phyloP scores from a whole-genome alignment of 1,284 basidiomycete genomes.

The Termitomyces sp. region DNA sequence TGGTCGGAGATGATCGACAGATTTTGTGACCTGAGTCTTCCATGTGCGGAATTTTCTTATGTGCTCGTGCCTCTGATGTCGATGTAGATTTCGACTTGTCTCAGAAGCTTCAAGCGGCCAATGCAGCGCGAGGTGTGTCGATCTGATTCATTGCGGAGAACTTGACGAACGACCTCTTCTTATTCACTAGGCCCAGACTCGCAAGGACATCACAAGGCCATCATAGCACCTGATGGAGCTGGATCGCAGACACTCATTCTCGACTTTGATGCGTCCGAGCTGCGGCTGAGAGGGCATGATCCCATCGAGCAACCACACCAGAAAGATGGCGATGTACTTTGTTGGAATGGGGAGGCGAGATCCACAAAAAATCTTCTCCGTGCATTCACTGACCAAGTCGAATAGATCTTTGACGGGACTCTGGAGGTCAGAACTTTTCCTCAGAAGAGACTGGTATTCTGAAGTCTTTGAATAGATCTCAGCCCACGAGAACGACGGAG shows the following conservation, averaged over 20 bases:
- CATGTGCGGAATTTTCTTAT: conserved; percentile 55
- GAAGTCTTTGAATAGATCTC: conserved; percentile 33
- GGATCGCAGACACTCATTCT: conserved; percentile 22
- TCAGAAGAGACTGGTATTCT: not conserved
- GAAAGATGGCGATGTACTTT: conserved; percentile 57
- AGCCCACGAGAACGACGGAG: conserved; percentile 73
- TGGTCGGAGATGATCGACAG: not conserved
- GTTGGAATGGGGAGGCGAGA: conserved; percentile 88
- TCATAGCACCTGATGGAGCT: not conserved
- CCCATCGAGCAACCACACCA: conserved; percentile 73
- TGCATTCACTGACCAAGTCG: not conserved
- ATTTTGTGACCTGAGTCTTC: not conserved
- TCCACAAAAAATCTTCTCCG: not conserved
- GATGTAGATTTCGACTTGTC: conserved; percentile 22
- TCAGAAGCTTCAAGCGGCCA: conserved; percentile 35
- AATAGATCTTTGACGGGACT: conserved; percentile 69
- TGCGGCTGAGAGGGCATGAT: conserved; percentile 66
- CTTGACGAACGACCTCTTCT: not conserved
- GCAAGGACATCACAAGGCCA: conserved; percentile 30
- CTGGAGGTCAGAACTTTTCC: conserved; percentile 42
- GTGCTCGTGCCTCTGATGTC: conserved; percentile 19
- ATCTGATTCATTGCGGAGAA: not conserved
- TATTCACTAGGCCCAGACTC: conserved; percentile 54
- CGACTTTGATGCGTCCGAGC: conserved; percentile 72
- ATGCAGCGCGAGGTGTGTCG: conserved; percentile 45